Evolutionary conservation across 495 filamentous ascomycete genomes (phyloP).

Genomic region (Jackrogersella minutella): DNA sequence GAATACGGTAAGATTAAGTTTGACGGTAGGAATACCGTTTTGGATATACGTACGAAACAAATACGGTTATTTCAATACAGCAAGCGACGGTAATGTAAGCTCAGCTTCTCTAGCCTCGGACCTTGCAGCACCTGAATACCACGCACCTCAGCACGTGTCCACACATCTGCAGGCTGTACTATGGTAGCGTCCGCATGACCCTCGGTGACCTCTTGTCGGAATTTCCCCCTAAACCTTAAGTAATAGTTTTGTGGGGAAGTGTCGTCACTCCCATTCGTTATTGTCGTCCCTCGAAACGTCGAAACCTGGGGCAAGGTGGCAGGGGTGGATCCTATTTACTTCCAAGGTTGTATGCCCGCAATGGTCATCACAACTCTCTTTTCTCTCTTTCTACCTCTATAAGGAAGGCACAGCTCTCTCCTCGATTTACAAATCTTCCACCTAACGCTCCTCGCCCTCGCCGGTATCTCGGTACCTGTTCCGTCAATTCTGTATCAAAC

Average conservation of each 20-base stretch:
- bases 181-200: no score
- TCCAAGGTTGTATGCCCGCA: neutral
- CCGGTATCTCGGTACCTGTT: neutral
- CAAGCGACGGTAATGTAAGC: no score
- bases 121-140: no score
- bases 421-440: neutral
- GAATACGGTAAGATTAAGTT: no score
- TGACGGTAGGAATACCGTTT: no score
- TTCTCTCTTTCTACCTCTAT: neutral
- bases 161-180: no score
- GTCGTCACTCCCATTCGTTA: constrained; percentile 27
- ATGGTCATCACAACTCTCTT: neutral
- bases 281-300: constrained; percentile 28
- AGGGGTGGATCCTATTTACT: constrained; percentile 7
- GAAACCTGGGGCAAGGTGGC: constrained; percentile 33
- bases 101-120: no score
- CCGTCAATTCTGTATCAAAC: neutral
- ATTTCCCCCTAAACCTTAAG: constrained; percentile 1
- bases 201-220: neutral
- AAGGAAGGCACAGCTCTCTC: neutral
- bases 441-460: neutral
- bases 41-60: no score
- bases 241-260: constrained; percentile 29
- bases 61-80: no score
- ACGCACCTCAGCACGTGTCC: no score